phyloP scores from a whole-genome alignment of 495 filamentous ascomycete genomes.

The Sordaria brevicollis region DNA sequence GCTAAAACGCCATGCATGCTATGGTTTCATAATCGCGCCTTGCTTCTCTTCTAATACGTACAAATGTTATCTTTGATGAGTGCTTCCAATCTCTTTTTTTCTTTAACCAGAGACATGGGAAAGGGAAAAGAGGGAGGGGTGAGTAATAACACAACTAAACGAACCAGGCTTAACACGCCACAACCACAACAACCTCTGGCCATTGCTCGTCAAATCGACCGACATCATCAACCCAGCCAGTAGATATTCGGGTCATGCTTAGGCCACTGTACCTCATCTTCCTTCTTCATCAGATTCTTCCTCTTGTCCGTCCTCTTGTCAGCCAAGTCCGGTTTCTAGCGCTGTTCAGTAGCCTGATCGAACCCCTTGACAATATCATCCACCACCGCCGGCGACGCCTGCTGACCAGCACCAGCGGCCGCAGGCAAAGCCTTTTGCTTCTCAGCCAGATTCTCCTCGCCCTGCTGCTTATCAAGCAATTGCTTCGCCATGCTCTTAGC shows the following conservation, averaged over 20 bases:
- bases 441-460: conserved; percentile 10
- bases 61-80: neutral
- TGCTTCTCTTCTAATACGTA: neutral
- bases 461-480: conserved; percentile 17
- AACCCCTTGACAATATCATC: neutral
- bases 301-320: neutral
- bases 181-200: no score
- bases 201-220: neutral
- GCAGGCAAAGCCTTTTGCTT: neutral
- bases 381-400: neutral
- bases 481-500: conserved; percentile 53
- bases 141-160: neutral
- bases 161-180: neutral
- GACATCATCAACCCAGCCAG: neutral
- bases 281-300: neutral
- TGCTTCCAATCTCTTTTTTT: neutral
- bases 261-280: neutral
- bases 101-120: neutral
- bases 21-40: neutral
- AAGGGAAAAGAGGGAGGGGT: neutral
- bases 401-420: neutral
- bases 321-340: neutral
- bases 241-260: neutral
- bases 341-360: neutral
- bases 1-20: neutral